phyloP scores from a whole-genome alignment of 2,329 filamentous ascomycete species.

The Metarhizium rileyi region DNA sequence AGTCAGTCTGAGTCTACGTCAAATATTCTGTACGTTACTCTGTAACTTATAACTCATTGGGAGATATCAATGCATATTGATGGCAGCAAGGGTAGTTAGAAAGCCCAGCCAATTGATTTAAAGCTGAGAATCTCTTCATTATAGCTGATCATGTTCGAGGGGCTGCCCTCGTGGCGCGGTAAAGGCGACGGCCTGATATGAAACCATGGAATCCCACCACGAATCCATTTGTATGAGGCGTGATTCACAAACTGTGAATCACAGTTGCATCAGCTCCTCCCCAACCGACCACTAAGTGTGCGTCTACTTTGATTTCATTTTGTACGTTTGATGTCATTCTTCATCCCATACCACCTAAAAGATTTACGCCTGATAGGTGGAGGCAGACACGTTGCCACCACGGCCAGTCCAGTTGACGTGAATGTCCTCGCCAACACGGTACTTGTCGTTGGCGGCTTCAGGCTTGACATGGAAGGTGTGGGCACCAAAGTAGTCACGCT shows the following conservation, averaged over 20 bases:
- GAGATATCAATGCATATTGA: too few relatives aligned
- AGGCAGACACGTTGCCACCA: constrained; percentile 93
- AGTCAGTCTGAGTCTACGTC: background rate
- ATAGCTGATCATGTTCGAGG: too few relatives aligned
- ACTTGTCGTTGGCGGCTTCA: constrained; percentile 65
- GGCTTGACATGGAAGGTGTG: constrained; percentile 88
- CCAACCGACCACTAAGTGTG: background rate
- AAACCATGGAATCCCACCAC: background rate
- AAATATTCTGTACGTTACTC: too few relatives aligned
- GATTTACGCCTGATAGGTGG: constrained; percentile 87
- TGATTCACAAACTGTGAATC: background rate
- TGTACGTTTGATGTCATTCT: background rate
- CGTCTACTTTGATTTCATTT: background rate
- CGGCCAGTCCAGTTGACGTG: constrained; percentile 99
- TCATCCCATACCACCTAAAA: background rate
- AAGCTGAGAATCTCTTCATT: too few relatives aligned
- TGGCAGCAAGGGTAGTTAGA: too few relatives aligned
- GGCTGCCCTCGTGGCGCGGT: constrained; percentile 1
- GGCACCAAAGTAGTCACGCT: constrained; percentile 98
- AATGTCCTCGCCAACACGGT: constrained; percentile 76
- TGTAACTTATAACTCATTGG: too few relatives aligned
- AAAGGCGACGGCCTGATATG: constrained; percentile 11
- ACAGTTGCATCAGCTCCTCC: background rate
- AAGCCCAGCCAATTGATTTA: too few relatives aligned
- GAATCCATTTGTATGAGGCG: background rate